Evolutionary conservation across 2,329 filamentous ascomycete species (phyloP).

Genomic region (Trichothecium sympodiale): DNA sequence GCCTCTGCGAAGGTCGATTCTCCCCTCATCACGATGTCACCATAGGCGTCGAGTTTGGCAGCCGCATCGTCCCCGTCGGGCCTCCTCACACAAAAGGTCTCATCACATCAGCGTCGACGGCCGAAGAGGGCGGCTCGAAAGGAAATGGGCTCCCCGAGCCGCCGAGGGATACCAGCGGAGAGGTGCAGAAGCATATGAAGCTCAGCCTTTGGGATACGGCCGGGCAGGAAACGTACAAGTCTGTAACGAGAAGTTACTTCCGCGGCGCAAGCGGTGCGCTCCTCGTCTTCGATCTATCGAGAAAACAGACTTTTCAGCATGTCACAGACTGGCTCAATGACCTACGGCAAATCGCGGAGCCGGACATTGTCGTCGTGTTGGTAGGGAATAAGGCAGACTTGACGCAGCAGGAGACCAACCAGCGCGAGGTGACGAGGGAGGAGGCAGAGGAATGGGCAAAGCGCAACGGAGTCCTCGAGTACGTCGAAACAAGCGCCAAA

Average conservation of each 20-base stretch:
- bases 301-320: conserved; percentile 73
- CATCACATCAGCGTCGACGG: conserved; percentile 13
- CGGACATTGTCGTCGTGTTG: conserved; percentile 85
- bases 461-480: conserved; percentile 76
- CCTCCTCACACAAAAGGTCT: conserved; percentile 55
- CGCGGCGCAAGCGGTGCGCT: conserved; percentile 62
- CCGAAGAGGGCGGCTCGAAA: conserved; percentile 7
- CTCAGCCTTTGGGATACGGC: conserved; percentile 92
- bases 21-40: conserved; percentile 92
- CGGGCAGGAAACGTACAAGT: conserved; percentile 95
- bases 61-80: conserved; percentile 81
- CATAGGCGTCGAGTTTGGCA: conserved; percentile 93
- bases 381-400: conserved; percentile 95
- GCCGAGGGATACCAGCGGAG: conserved; percentile 25
- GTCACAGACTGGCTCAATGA: conserved; percentile 92
- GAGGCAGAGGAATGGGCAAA: conserved; percentile 88
- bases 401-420: conserved; percentile 44
- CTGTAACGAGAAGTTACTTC: conserved; percentile 88
- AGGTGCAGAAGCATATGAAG: conserved; percentile 72
- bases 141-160: conserved; percentile 40
- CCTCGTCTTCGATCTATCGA: conserved; percentile 89
- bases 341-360: conserved; percentile 86
- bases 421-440: conserved; percentile 66
- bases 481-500: conserved; percentile 95
- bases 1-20: conserved; percentile 93